Conservation (phyloP, 2,329 filamentous ascomycete genomes). For the Epichloe brachyelytri region DNA sequence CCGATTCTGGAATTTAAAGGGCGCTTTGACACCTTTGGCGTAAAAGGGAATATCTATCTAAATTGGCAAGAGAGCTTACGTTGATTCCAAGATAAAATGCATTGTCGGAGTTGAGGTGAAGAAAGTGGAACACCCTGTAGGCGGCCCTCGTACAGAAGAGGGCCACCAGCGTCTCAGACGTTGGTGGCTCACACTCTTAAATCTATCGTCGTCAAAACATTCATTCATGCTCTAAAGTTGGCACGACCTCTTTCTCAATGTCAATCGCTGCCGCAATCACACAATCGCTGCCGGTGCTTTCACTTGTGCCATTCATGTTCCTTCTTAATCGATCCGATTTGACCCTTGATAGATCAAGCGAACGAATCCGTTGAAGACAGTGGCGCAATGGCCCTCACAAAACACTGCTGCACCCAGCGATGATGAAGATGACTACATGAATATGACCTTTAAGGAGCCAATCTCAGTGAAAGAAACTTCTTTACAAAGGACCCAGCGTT, state of each 20-base stretch:
- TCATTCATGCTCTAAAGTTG: not conserved
- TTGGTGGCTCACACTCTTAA: not conserved
- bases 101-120: not conserved
- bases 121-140: not conserved
- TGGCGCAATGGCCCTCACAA: not conserved
- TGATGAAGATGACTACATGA: constrained; percentile 86
- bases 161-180: not conserved
- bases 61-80: too few species aligned
- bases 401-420: constrained; percentile 6
- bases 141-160: constrained; percentile 1
- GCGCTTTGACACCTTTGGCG: too few species aligned
- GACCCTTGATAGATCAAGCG: not conserved
- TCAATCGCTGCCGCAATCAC: not conserved
- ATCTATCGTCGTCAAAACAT: not conserved
- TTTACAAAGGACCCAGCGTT: constrained; percentile 38
- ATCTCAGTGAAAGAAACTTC: constrained; percentile 40
- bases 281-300: not conserved
- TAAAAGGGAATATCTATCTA: too few species aligned
- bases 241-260: not conserved
- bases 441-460: constrained; percentile 72
- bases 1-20: too few species aligned
- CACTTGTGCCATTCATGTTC: not conserved
- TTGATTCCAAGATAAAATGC: not conserved
- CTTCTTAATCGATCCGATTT: not conserved
- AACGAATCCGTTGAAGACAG: not conserved